Base-by-base conservation (phyloP, 495 filamentous ascomycete species). In the Aspergillus saccharolyticus region DNA sequence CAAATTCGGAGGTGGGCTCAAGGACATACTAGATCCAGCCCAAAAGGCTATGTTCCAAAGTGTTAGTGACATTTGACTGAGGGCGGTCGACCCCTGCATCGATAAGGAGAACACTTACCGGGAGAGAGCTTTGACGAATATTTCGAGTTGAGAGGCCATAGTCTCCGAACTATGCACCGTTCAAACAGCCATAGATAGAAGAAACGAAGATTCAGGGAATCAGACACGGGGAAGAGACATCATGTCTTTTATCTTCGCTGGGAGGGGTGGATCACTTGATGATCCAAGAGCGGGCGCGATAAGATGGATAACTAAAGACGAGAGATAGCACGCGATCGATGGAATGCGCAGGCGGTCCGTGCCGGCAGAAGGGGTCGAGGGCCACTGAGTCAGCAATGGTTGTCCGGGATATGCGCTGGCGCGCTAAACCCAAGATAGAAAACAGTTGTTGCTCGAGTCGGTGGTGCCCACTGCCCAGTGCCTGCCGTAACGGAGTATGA, bases 21-120 rank as follows among this genome's bases (percentile, higher is more conserved):
- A 53, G n/a, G 16, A 70, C 74, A 60, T 72, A 77, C 74, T 77
- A 77, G 58, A 72, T 67, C 74, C 74, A 77, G 58, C 74, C 74
- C 47, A 77, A 57, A 25, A 75, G 67, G 42, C 74, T 77, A 46
- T 50, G 19, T 45, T 42, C 46, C 39, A 28, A 22, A 55, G 16
- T 10, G 52, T 61, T 47, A 66, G 48, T 63, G 45, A 39, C 14
- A 12, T 39, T 39, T 15, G 4, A 39, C 12, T 25, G 17, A 25
- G 39, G 44, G n/a, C 42, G 42, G n/a, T 22, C 10, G 16, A 12
- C 33, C 14, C 14, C 4, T 21, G 16, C 12, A 51, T n/a, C n/a
- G 21, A 45, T 45, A 48, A 25, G 21, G 46, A 28, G 16, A 57
- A 16, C 25, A 70, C 74, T 42, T 69, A 77, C 74, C 74, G 74